Percentiles rank a stretch among this genome's conserved stretches.
Evolutionary conservation across 352 stramenopile species (phyloP).

Genomic region (Phytopythium cucurbitacearum): DNA sequence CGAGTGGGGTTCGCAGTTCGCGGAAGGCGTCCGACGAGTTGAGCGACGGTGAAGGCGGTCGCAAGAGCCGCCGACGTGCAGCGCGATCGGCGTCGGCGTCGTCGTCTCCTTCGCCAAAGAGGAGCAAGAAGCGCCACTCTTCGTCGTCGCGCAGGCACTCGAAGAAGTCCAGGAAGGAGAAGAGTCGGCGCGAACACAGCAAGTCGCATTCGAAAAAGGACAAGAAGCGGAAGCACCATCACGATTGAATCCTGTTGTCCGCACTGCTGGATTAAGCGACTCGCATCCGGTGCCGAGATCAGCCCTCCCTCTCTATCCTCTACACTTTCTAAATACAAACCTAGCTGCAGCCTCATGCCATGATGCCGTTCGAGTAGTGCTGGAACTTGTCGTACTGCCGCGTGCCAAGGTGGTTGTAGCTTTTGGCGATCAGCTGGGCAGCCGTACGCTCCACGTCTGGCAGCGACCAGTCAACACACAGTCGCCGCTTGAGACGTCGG

Average conservation of each 20-base stretch:
- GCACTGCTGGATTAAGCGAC: too few relatives aligned
- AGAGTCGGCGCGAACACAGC: slow-evolving; percentile 13
- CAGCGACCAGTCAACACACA: slow-evolving; percentile 51
- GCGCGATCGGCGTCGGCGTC: slow-evolving; percentile 6
- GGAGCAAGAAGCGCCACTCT: slow-evolving; percentile 25
- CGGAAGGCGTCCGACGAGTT: neutral
- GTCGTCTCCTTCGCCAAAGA: slow-evolving; percentile 20
- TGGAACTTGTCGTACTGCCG: slow-evolving; percentile 89
- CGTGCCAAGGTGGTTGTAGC: slow-evolving; percentile 70
- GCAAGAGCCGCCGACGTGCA: slow-evolving; percentile 2
- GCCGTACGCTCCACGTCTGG: slow-evolving; percentile 51
- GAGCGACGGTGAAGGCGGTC: neutral
- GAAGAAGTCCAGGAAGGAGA: slow-evolving; percentile 45
- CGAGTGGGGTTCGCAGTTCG: neutral
- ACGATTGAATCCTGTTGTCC: neutral
- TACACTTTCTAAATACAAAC: slow-evolving; percentile 4
- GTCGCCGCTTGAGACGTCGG: slow-evolving; percentile 40
- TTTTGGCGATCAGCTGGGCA: slow-evolving; percentile 64
- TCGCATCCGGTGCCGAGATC: too few relatives aligned
- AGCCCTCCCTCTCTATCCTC: slow-evolving; percentile 3
- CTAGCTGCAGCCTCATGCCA: slow-evolving; percentile 13
- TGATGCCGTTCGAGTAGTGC: slow-evolving; percentile 82
- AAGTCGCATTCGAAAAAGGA: slow-evolving; percentile 18
- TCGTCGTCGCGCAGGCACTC: slow-evolving; percentile 25
- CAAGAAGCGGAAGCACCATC: slow-evolving; percentile 21